A percentile compares a stretch with the other conserved stretches of the same genome.
These are phyloP conservation scores for Rhynchospora tenuis DNA, from an alignment of 176 grass and related monocot genomes.

Conservation along the genomic window DNA sequence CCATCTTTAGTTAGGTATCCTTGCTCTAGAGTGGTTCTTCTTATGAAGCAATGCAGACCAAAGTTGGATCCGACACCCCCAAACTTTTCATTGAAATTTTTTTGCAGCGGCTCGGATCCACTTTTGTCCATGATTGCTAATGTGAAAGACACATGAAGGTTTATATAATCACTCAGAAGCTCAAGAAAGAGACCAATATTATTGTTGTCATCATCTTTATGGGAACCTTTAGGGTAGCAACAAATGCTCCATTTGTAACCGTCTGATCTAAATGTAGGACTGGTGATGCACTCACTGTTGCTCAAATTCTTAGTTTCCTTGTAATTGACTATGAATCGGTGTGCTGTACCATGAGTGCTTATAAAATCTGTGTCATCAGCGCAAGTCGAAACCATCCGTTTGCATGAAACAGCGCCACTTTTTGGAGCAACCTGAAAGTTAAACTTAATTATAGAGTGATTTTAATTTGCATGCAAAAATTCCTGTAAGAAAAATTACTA, in stretches of 20 bases:
- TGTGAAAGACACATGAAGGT: slow-evolving; percentile 1
- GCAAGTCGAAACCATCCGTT: no score
- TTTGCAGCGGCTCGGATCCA: background rate
- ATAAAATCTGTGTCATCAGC: background rate
- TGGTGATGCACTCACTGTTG: background rate
- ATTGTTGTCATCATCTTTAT: background rate
- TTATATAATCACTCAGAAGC: background rate
- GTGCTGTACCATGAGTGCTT: background rate
- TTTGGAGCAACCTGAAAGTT: no score
- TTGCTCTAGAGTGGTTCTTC: background rate
- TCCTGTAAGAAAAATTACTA: no score
- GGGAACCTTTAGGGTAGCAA: slow-evolving; percentile 1
- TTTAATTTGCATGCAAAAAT: no score
- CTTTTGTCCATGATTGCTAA: background rate
- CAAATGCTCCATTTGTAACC: background rate
- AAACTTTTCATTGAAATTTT: background rate
- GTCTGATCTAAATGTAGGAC: background rate
- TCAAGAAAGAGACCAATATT: background rate
- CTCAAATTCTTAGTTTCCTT: background rate
- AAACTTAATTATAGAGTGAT: no score
- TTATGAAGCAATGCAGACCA: background rate
- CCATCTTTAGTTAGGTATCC: background rate
- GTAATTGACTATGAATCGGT: background rate
- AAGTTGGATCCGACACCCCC: no score
- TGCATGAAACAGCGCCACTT: no score